Conservation (phyloP, 352 stramenopile genomes). For the Paralagenidium karlingii region DNA sequence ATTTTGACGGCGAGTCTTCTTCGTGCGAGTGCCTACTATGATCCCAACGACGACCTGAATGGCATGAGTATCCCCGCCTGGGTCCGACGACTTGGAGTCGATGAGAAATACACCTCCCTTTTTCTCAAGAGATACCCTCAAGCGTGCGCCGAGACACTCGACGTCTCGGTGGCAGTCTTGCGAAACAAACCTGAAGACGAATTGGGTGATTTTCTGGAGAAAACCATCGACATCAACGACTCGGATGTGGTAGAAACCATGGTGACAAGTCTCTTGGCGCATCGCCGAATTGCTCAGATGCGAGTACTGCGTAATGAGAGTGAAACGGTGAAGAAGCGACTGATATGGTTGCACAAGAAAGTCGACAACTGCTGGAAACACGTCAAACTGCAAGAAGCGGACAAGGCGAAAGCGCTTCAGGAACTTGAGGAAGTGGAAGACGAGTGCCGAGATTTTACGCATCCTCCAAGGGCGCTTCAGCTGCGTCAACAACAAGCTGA, state of each 20-base stretch:
- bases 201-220: slow-evolving; percentile 12
- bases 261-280: slow-evolving; percentile 31
- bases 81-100: slow-evolving; percentile 42
- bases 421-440: background rate
- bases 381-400: no score
- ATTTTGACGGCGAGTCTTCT: slow-evolving; percentile 22
- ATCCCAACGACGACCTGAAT: slow-evolving; percentile 42
- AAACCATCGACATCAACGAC: slow-evolving; percentile 21
- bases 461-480: slow-evolving; percentile 4
- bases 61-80: slow-evolving; percentile 37
- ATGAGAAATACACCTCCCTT: slow-evolving; percentile 24
- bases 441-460: slow-evolving; percentile 3
- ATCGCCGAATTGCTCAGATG: background rate
- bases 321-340: slow-evolving; percentile 11
- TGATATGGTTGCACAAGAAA: no score
- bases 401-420: no score
- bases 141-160: no score
- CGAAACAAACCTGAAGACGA: slow-evolving; percentile 3
- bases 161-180: slow-evolving; percentile 4
- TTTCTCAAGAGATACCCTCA: no score
- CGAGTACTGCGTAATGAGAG: slow-evolving; percentile 10
- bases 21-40: slow-evolving; percentile 17
- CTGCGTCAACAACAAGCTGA: no score
- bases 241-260: slow-evolving; percentile 31
- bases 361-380: no score